Percentiles rank a stretch among this genome's conserved stretches.
Conservation (phyloP, 108 stramenopile species). For the Pelagomonas calceolata region DNA sequence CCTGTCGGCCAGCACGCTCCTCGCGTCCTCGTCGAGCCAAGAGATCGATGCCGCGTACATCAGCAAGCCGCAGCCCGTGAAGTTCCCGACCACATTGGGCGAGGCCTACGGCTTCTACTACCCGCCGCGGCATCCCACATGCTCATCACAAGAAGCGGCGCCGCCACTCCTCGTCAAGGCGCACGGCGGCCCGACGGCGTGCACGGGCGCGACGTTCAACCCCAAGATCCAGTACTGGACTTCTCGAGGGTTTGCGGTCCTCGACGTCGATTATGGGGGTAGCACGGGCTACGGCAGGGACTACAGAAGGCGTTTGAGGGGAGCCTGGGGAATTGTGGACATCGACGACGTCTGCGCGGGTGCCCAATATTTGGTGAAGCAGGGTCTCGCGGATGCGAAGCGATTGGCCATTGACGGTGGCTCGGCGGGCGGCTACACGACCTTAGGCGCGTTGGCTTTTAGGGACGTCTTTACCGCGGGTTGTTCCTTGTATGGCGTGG, state of each 20-base stretch:
- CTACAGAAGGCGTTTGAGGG: conserved; percentile 50
- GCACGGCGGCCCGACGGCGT: conserved; percentile 65
- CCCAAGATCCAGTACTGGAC: conserved; percentile 61
- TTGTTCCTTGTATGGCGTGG: conserved; percentile 58
- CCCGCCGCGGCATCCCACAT: conserved; percentile 43
- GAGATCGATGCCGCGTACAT: conserved; percentile 38
- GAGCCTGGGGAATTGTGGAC: conserved; percentile 62
- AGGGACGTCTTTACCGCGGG: conserved; percentile 59
- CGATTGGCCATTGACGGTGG: conserved; percentile 68
- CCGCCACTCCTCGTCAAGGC: conserved; percentile 69
- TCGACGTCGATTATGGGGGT: conserved; percentile 63
- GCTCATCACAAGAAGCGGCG: conserved; percentile 25
- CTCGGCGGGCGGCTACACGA: conserved; percentile 69
- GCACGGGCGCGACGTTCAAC: conserved; percentile 53
- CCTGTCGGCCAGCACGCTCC: conserved; percentile 15
- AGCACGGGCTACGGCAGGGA: conserved; percentile 63
- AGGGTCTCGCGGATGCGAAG: conserved; percentile 48
- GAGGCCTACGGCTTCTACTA: conserved; percentile 58
- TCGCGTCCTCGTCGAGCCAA: conserved; percentile 41
- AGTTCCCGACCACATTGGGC: conserved; percentile 48
- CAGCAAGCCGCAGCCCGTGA: conserved; percentile 43
- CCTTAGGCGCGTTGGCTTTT: conserved; percentile 59
- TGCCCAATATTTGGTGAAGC: conserved; percentile 46
- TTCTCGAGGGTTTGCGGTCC: conserved; percentile 61
- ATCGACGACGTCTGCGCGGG: conserved; percentile 63